These are phyloP conservation scores for Oryza officinalis DNA, from an alignment of 176 grass and related monocot species.

Conservation along the genomic window DNA sequence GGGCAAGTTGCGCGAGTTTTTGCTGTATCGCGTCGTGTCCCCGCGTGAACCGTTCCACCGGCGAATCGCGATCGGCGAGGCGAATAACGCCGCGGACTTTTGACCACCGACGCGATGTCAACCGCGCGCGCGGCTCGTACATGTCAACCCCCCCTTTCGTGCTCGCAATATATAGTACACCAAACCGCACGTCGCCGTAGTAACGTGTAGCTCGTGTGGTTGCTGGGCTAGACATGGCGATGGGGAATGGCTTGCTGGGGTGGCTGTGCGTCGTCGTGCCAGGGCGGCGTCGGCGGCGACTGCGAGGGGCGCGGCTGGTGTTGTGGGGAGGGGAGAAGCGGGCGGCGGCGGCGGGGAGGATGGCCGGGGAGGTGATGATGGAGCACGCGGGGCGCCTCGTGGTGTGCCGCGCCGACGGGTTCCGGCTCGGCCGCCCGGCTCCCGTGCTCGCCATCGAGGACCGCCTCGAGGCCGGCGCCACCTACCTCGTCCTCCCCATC, in stretches of 20 bases:
- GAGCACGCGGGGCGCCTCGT: conserved; percentile 40
- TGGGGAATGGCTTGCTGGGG: conserved; percentile 13
- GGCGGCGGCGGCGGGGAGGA: background rate
- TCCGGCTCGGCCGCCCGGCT: conserved; percentile 54
- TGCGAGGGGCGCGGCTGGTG: conserved; percentile 38
- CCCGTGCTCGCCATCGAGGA: conserved; percentile 58
- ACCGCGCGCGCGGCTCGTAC: background rate
- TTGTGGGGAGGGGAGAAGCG: conserved; percentile 57
- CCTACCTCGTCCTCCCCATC: conserved; percentile 68
- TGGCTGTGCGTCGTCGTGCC: conserved; percentile 36
- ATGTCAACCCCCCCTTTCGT: background rate
- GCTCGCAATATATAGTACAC: background rate
- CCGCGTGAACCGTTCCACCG: background rate
- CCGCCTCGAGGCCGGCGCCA: conserved; percentile 46
- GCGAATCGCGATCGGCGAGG: no score
- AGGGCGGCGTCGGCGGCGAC: background rate
- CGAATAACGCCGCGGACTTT: background rate
- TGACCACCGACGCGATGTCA: background rate
- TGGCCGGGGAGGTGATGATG: conserved; percentile 60
- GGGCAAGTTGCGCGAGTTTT: background rate
- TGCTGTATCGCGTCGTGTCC: background rate
- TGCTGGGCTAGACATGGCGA: background rate
- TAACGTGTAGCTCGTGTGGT: no score
- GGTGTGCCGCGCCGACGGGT: conserved; percentile 65
- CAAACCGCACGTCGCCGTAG: no score